Conservation (phyloP, 768 basidiomycete species). For the Suillus paluster region DNA sequence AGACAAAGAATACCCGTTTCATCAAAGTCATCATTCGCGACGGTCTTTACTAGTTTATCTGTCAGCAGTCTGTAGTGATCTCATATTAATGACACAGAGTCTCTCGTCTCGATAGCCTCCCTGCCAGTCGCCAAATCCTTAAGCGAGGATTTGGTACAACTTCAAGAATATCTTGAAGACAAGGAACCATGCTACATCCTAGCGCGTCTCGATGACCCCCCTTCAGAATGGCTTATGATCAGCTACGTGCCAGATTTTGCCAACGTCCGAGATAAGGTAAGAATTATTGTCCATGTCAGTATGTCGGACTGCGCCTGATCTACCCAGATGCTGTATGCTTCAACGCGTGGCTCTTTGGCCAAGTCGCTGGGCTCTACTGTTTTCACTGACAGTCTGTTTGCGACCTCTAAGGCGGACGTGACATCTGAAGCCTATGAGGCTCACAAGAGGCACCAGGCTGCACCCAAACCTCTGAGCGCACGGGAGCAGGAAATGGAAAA, state of each 20-base stretch:
- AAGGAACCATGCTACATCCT: constrained; percentile 78
- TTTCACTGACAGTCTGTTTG: constrained; percentile 79
- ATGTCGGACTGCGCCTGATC: background rate
- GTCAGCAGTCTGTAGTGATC: constrained; percentile 18
- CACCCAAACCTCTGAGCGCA: constrained; percentile 82
- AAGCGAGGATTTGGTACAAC: constrained; percentile 59
- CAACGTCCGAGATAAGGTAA: constrained; percentile 80
- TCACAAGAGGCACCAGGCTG: constrained; percentile 70
- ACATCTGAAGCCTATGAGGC: constrained; percentile 72
- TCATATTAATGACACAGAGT: constrained; percentile 53
- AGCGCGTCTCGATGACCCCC: constrained; percentile 61
- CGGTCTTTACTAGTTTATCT: constrained; percentile 50
- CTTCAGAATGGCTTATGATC: constrained; percentile 71
- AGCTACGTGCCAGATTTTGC: constrained; percentile 85
- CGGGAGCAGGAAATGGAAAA: constrained; percentile 84
- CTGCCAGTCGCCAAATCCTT: constrained; percentile 55
- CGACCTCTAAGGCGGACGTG: constrained; percentile 71
- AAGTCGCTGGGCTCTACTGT: constrained; percentile 75
- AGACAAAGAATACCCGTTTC: constrained; percentile 60
- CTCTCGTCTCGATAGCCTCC: constrained; percentile 63
- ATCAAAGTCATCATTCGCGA: constrained; percentile 78
- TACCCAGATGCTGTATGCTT: constrained; percentile 85
- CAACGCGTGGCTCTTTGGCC: constrained; percentile 69
- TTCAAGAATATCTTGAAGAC: constrained; percentile 63
- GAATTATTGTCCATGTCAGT: constrained; percentile 10